Evolutionary conservation across 1,284 basidiomycete species (phyloP), one percentile per base, ranked within the genome.

Genomic region (Trichosporon coremiiforme): DNA sequence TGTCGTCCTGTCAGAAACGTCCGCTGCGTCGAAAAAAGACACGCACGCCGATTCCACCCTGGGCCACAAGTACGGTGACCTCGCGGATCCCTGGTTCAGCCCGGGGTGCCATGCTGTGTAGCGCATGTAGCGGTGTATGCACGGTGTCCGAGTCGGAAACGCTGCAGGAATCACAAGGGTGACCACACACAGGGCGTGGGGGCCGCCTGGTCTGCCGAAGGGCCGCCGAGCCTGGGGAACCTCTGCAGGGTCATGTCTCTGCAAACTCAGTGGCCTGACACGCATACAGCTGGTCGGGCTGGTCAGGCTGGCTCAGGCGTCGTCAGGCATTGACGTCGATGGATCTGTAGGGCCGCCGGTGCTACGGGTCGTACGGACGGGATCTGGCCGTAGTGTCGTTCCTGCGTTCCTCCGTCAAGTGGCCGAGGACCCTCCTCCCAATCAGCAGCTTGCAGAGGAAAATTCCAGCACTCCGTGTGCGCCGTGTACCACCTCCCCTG

Each of bases 1-100:
- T 20, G 17, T 47, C 50, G 50, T 22, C 50, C 50, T 53, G 50
- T 53, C 50, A 53, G 50, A 53, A 53, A 53, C 50, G 50, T n/a
- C 22, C 6, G 50, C 20, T 20, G 20, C 8, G 50, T 22, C 50
- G 22, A 53, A 53, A 53, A 25, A 53, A 53, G 50, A 53, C 20
- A 53, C 50, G 50, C 50, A 53, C 20, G 50, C 50, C 15, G 41
- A 17, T 15, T 17, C 41, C 17, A 6, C 41, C 41, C 17, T 17
- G 41, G 25, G 36, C 36, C 36, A 13, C 13, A 38, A 38, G 36
- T 10, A 38, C 36, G 36, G 36, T 38, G 9, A 38, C 36, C 36
- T 38, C 36, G 36, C 36, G 9, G 36, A 12, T 13, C 36, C 36
- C 36, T 38, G 36, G 10, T 45, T 45, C 41, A 45, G 41, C 5